Percentiles rank a stretch among this genome's conserved stretches.
Evolutionary conservation across 164 flowering plant species (phyloP).

Genomic region (Hamamelis virginiana): DNA sequence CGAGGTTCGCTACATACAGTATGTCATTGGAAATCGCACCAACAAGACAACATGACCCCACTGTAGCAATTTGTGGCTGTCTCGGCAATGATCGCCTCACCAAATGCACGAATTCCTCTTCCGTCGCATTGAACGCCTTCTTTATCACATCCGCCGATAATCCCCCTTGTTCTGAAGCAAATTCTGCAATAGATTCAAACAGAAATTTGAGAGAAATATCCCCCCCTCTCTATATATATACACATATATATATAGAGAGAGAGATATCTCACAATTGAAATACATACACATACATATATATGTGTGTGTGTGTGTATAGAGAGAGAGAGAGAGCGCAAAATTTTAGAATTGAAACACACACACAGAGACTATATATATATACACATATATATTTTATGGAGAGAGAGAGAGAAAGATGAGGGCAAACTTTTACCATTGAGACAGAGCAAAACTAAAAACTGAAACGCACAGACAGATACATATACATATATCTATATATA

Average conservation of each 20-base stretch:
- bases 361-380: no score
- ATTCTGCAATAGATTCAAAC: slow-evolving; percentile 34
- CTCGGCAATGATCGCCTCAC: slow-evolving; percentile 42
- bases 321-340: neutral
- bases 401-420: no score
- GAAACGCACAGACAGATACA: no score
- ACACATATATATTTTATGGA: no score
- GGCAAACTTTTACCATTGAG: no score
- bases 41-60: slow-evolving; percentile 68
- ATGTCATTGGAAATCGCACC: slow-evolving; percentile 53
- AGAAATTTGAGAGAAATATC: neutral
- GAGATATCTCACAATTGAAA: neutral
- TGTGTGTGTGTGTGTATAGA: no score
- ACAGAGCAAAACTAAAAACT: neutral
- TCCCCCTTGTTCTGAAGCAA: slow-evolving; percentile 55
- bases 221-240: no score
- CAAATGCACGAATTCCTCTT: slow-evolving; percentile 52
- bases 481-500: neutral
- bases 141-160: slow-evolving; percentile 54
- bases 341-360: neutral
- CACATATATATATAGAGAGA: neutral
- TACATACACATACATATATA: neutral
- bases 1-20: slow-evolving; percentile 65
- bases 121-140: slow-evolving; percentile 63
- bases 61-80: slow-evolving; percentile 62